phyloP scores from a whole-genome alignment of 257 asterid genomes.

The Nicotiana knightiana region DNA sequence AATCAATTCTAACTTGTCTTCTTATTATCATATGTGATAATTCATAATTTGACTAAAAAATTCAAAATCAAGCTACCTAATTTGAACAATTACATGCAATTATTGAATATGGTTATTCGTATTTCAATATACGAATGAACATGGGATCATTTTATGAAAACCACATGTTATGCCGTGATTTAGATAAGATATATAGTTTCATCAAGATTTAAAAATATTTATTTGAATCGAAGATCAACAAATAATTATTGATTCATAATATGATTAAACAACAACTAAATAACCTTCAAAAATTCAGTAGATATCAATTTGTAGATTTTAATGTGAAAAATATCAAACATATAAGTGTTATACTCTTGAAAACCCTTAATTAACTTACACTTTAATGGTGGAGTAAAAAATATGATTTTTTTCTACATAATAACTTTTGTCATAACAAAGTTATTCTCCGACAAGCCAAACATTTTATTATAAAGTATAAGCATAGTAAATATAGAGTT shows the following conservation, averaged over 20 bases:
- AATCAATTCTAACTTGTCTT: constrained; percentile 3
- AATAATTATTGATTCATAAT: not conserved
- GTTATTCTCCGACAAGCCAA: not conserved
- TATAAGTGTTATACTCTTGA: not conserved
- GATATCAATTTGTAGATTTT: not conserved
- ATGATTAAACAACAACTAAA: too few relatives aligned
- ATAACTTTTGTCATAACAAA: not conserved
- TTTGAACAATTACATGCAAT: not conserved
- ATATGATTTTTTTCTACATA: not conserved
- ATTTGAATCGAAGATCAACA: not conserved
- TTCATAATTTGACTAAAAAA: not conserved
- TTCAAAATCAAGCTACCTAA: not conserved
- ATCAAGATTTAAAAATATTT: not conserved
- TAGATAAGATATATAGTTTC: not conserved
- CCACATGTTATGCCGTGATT: not conserved
- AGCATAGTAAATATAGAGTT: too few relatives aligned
- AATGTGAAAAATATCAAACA: not conserved
- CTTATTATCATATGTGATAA: not conserved
- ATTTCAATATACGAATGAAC: not conserved
- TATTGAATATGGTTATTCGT: not conserved
- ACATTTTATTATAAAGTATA: not conserved
- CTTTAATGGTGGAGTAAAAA: not conserved
- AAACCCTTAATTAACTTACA: not conserved
- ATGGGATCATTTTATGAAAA: not conserved
- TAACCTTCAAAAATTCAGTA: not conserved